Base-by-base conservation (phyloP, 306 rosid species). In the Acmispon strigosus region DNA sequence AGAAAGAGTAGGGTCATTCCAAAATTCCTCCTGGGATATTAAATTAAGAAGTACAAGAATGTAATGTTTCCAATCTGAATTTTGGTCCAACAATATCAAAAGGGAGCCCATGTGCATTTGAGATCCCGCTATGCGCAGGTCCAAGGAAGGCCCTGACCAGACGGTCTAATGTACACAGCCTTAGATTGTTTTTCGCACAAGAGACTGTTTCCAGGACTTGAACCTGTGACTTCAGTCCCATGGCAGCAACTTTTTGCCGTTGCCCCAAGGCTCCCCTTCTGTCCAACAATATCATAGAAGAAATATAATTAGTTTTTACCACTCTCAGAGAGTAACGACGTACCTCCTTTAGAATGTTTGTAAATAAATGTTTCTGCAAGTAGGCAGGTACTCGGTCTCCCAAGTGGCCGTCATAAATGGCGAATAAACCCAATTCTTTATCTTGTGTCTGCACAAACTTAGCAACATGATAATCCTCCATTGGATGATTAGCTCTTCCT, bases 401-500 rank as follows among this genome's bases (percentile, higher is more conserved):
- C 68, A 88, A 74, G 81, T 93, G 98, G 39, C 98, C 98, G 69
- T 93, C 98, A 68, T 88, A 93, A 19, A 93, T 88, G 8, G 98
- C 98, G 76, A 93, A 93, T 64, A 93, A 84, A 22, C 98, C 98
- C 64, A 93, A 69, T 70, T 93, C 97, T 63, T 87, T 89, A 24
- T 74, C 87, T 50, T 85, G 76, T 66, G 69, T 66, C 88, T 61
- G 84, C 59, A 80, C 80, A 75, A 93, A 93, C 79, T 93, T 88
- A 69, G 98, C 89, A 69, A 93, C 98, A 76, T 93, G 97, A 80
- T 88, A 90, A 84, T 93, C 98, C 85, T 93, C 98, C 98, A 93
- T 93, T 43, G 97, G 97, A 74, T 93, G 98, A 75, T 90, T 89
- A 62, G 98, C 97, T 88, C 81, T 93, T 70, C 98, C 97, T 77